Conservation (phyloP, 345 rosid genomes). For the Salix suchowensis region DNA sequence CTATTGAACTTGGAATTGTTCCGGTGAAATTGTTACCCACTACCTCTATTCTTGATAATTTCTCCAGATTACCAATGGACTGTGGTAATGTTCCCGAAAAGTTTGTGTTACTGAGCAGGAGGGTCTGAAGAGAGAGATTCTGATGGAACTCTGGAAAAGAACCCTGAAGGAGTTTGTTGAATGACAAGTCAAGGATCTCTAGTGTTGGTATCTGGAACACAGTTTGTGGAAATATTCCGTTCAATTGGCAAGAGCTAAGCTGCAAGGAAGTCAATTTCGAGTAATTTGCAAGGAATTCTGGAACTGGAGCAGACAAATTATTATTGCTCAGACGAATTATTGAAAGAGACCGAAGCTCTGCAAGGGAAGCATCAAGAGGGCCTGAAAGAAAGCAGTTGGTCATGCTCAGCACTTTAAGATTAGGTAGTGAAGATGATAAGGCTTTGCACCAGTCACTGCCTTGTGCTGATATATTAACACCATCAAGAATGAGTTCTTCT, state of each 20-base stretch:
- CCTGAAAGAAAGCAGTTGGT: conserved; percentile 32
- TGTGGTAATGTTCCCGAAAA: conserved; percentile 32
- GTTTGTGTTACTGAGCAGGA: conserved; percentile 19
- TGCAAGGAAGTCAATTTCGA: conserved; percentile 6
- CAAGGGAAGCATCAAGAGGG: conserved; percentile 22
- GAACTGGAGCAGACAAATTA: conserved; percentile 22
- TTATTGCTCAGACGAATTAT: conserved; percentile 17
- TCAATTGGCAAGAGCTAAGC: conserved; percentile 11
- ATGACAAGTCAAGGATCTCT: conserved; percentile 25
- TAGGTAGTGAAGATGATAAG: conserved; percentile 25
- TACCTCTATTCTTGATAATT: conserved; percentile 18
- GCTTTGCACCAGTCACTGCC: conserved; percentile 32
- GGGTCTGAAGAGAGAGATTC: conserved; percentile 18
- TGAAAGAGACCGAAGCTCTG: conserved; percentile 2
- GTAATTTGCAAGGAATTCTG: conserved; percentile 25
- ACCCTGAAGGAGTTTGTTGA: conserved; percentile 21
- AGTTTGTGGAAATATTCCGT: conserved; percentile 27
- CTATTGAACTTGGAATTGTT: conserved; percentile 25
- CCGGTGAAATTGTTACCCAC: conserved; percentile 20
- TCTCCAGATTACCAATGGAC: conserved; percentile 25
- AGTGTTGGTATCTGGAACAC: conserved; percentile 24
- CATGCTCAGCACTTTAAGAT: conserved; percentile 40
- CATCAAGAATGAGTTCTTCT: conserved; percentile 30
- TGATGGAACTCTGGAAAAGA: conserved; percentile 2
- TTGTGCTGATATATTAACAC: conserved; percentile 21